Evolutionary conservation across 2,329 filamentous ascomycete species (phyloP).

Genomic region (Sporothrix dimorphospora): DNA sequence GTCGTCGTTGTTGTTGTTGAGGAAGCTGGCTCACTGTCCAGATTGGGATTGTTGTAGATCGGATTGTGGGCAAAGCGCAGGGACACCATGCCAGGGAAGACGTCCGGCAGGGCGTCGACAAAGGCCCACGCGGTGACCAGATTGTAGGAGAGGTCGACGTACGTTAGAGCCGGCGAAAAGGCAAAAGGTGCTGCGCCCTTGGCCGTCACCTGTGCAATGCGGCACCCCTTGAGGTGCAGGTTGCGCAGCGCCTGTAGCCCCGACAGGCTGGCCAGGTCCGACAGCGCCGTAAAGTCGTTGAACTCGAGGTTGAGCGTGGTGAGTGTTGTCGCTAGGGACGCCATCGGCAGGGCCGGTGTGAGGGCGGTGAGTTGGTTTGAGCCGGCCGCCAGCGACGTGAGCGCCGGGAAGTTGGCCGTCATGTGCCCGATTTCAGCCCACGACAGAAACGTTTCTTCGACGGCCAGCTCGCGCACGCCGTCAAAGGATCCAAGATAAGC

Average conservation of each 20-base stretch:
- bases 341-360: slow-evolving; percentile 45
- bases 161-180: slow-evolving; percentile 53
- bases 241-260: slow-evolving; percentile 57
- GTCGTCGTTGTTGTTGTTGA: background rate
- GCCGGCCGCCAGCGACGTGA: slow-evolving; percentile 56
- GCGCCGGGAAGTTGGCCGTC: slow-evolving; percentile 55
- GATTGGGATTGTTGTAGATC: slow-evolving; percentile 63
- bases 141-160: slow-evolving; percentile 77
- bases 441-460: slow-evolving; percentile 68
- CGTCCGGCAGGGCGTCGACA: slow-evolving; percentile 66
- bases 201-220: slow-evolving; percentile 53
- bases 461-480: slow-evolving; percentile 61
- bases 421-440: slow-evolving; percentile 67
- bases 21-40: slow-evolving; percentile 40
- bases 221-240: slow-evolving; percentile 76
- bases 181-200: slow-evolving; percentile 13
- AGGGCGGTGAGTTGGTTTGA: slow-evolving; percentile 62
- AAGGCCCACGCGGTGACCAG: slow-evolving; percentile 70
- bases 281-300: slow-evolving; percentile 66
- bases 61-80: slow-evolving; percentile 87
- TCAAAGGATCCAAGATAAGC: slow-evolving; percentile 49
- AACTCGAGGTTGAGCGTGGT: slow-evolving; percentile 70
- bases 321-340: slow-evolving; percentile 55
- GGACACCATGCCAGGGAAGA: slow-evolving; percentile 73
- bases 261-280: slow-evolving; percentile 59